These are phyloP conservation scores for Protomyces lactucae-debilis DNA, from an alignment of 1,139 yeast genomes.

Conservation along the genomic window DNA sequence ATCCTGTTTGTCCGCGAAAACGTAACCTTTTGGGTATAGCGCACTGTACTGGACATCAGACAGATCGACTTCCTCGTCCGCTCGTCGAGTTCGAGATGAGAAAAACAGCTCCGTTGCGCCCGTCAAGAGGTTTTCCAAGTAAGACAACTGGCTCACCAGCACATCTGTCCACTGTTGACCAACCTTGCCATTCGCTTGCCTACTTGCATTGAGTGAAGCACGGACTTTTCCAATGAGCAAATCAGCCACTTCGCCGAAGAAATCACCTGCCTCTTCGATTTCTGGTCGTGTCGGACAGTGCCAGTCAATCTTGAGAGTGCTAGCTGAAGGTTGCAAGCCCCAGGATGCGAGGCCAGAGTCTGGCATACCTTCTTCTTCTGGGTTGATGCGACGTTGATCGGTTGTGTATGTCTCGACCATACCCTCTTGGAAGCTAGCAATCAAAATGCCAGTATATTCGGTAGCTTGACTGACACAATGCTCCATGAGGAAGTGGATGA, in stretches of 20 bases:
- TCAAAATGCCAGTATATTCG: slow-evolving; percentile 38
- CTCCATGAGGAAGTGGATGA: slow-evolving; percentile 52
- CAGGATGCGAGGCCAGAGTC: slow-evolving; percentile 29
- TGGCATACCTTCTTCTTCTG: slow-evolving; percentile 19
- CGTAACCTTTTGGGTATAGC: slow-evolving; percentile 45
- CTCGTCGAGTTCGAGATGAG: slow-evolving; percentile 19
- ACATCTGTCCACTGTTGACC: slow-evolving; percentile 25
- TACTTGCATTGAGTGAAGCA: background rate
- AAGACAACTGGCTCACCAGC: slow-evolving; percentile 17
- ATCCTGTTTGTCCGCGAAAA: slow-evolving; percentile 54
- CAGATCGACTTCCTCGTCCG: slow-evolving; percentile 22
- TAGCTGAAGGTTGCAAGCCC: slow-evolving; percentile 36
- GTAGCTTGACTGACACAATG: slow-evolving; percentile 68
- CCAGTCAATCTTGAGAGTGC: slow-evolving; percentile 65
- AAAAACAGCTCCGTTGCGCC: slow-evolving; percentile 33
- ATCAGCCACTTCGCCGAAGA: slow-evolving; percentile 42
- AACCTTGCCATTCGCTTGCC: slow-evolving; percentile 15
- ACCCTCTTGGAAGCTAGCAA: slow-evolving; percentile 64
- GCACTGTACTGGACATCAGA: slow-evolving; percentile 8
- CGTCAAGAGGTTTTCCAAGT: slow-evolving; percentile 20
- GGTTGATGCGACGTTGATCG: slow-evolving; percentile 30
- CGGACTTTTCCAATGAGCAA: background rate
- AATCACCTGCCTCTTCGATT: slow-evolving; percentile 53
- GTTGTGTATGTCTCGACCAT: slow-evolving; percentile 47
- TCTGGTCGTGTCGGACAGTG: slow-evolving; percentile 59